Evolutionary conservation across 768 basidiomycete species (phyloP).

Genomic region (Termitomyces sp.): DNA sequence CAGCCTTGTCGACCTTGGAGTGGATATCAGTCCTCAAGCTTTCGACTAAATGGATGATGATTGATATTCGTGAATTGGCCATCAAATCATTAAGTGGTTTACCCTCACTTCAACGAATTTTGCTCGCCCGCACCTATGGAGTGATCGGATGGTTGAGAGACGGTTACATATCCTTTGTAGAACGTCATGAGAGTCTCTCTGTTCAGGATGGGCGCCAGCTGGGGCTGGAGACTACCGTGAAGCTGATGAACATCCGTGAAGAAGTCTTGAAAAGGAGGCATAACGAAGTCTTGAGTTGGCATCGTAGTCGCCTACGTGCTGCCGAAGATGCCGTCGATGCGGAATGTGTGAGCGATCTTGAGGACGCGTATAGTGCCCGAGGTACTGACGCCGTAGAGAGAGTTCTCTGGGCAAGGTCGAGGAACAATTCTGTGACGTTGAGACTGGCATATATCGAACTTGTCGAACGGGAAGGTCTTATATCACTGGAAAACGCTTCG

Average conservation of each 20-base stretch:
- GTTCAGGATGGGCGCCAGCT: slow-evolving; percentile 1
- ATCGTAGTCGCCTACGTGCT: no score
- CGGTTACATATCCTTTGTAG: background rate
- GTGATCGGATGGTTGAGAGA: background rate
- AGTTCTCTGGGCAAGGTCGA: background rate
- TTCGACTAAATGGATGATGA: slow-evolving; percentile 6
- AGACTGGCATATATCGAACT: slow-evolving; percentile 5
- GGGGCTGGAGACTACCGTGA: background rate
- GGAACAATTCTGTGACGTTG: background rate
- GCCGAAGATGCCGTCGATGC: no score
- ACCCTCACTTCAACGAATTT: background rate
- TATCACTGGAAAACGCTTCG: no score
- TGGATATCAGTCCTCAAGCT: slow-evolving; percentile 13
- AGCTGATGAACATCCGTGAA: background rate
- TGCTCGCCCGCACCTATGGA: background rate
- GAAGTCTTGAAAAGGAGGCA: no score
- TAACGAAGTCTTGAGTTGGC: no score
- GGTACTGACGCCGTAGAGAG: background rate
- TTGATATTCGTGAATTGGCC: slow-evolving; percentile 3
- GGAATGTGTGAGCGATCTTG: background rate
- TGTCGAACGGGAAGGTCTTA: background rate
- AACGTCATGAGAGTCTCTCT: background rate
- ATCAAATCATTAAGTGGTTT: background rate
- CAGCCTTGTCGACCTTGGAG: background rate
- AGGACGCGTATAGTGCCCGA: background rate